Evolutionary conservation across 257 asterid genomes (phyloP).

Genomic region (Capsicum baccatum): DNA sequence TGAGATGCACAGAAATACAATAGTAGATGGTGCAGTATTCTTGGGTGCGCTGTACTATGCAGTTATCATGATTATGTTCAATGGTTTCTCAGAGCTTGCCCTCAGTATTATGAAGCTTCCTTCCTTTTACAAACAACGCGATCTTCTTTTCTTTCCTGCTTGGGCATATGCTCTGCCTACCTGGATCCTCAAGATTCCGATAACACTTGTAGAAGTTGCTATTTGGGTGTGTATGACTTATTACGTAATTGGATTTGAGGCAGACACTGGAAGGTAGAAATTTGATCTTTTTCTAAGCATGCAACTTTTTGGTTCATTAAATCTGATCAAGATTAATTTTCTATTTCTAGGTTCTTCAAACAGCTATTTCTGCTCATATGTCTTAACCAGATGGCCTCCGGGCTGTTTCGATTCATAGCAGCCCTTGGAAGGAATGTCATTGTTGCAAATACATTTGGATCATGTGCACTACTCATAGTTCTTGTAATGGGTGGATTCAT

Average conservation of each 20-base stretch:
- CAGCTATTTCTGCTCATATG: constrained; percentile 29
- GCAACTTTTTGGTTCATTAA: not conserved
- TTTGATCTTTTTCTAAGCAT: not conserved
- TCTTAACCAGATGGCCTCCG: constrained; percentile 31
- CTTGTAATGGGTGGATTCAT: constrained; percentile 45
- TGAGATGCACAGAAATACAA: constrained; percentile 56
- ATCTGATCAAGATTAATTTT: not conserved
- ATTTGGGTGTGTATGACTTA: constrained; percentile 53
- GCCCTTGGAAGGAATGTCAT: constrained; percentile 35
- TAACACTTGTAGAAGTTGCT: constrained; percentile 53
- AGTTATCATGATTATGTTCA: constrained; percentile 61
- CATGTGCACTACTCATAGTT: constrained; percentile 32
- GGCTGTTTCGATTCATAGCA: constrained; percentile 32
- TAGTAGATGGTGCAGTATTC: constrained; percentile 62
- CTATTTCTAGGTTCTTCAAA: constrained; percentile 33
- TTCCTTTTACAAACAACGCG: constrained; percentile 82
- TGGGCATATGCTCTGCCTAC: constrained; percentile 80
- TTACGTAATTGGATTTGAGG: constrained; percentile 60
- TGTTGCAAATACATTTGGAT: constrained; percentile 35
- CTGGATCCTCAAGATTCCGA: constrained; percentile 70
- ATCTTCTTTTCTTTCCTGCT: constrained; percentile 73
- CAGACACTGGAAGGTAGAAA: constrained; percentile 47
- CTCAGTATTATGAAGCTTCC: constrained; percentile 77
- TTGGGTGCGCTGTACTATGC: constrained; percentile 76
- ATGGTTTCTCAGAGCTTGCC: constrained; percentile 76